Evolutionary conservation across 2,329 filamentous ascomycete species (phyloP).

Genomic region (Leptoxyphium fumago): DNA sequence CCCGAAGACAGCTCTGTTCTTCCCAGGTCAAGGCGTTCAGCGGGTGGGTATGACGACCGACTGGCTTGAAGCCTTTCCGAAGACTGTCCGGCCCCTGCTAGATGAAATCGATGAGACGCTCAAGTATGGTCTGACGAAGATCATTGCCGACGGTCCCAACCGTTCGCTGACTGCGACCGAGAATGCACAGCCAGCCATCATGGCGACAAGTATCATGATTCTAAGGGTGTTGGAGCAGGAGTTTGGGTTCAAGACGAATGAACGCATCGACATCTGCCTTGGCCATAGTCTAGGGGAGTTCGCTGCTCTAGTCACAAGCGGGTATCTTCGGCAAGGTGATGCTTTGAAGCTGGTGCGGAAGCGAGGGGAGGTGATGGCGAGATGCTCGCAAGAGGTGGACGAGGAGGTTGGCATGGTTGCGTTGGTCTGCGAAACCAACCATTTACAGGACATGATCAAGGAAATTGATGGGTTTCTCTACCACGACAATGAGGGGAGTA

Average conservation of each 20-base stretch:
- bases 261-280: constrained; percentile 66
- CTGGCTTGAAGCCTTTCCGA: constrained; percentile 77
- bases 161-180: constrained; percentile 63
- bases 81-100: constrained; percentile 58
- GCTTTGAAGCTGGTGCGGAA: constrained; percentile 61
- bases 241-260: constrained; percentile 58
- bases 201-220: constrained; percentile 86
- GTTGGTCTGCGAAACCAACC: constrained; percentile 70
- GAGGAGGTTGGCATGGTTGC: constrained; percentile 88
- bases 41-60: constrained; percentile 31
- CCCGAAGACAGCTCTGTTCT: constrained; percentile 24
- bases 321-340: constrained; percentile 64
- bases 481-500: constrained; percentile 48
- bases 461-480: constrained; percentile 70
- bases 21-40: constrained; percentile 24
- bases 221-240: constrained; percentile 74
- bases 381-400: constrained; percentile 53
- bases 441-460: constrained; percentile 52
- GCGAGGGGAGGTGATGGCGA: constrained; percentile 70
- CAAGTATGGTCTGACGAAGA: constrained; percentile 56
- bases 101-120: constrained; percentile 74
- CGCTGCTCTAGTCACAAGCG: constrained; percentile 67
- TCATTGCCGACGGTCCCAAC: constrained; percentile 70
- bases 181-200: constrained; percentile 88
- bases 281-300: constrained; percentile 92